phyloP scores from a whole-genome alignment of 306 rosid species.

The Boehmeria nivea region DNA sequence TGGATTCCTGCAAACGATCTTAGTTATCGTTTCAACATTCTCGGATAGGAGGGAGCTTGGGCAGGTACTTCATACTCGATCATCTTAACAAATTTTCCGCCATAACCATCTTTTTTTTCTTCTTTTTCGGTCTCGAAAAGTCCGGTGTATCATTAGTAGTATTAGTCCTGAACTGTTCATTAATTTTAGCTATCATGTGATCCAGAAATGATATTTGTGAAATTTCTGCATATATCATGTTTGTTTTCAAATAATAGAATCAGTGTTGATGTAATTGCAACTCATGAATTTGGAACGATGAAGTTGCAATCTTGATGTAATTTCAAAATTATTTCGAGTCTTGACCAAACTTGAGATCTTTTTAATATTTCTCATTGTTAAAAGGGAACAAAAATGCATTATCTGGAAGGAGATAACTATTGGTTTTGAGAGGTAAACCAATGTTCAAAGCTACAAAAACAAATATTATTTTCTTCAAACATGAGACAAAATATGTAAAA shows the following conservation, averaged over 20 bases:
- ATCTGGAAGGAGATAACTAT: too few species aligned
- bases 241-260: slow-evolving; percentile 11
- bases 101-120: too few species aligned
- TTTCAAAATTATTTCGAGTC: too few species aligned
- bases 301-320: not conserved
- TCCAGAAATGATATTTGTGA: not conserved
- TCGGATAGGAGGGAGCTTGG: slow-evolving; percentile 14
- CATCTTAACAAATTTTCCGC: slow-evolving; percentile 14
- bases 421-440: too few species aligned
- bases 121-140: slow-evolving; percentile 1
- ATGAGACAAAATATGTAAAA: too few species aligned
- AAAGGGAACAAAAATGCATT: too few species aligned
- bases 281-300: not conserved
- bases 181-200: not conserved
- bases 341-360: too few species aligned
- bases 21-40: slow-evolving; percentile 11
- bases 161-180: slow-evolving; percentile 1
- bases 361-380: too few species aligned
- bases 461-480: too few species aligned
- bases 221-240: slow-evolving; percentile 3
- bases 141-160: slow-evolving; percentile 7
- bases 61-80: slow-evolving; percentile 2
- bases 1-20: slow-evolving; percentile 16
- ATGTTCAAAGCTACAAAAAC: too few species aligned
- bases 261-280: slow-evolving; percentile 2